phyloP scores from a whole-genome alignment of 1,139 yeast species.

The Sugiyamaella japonica region DNA sequence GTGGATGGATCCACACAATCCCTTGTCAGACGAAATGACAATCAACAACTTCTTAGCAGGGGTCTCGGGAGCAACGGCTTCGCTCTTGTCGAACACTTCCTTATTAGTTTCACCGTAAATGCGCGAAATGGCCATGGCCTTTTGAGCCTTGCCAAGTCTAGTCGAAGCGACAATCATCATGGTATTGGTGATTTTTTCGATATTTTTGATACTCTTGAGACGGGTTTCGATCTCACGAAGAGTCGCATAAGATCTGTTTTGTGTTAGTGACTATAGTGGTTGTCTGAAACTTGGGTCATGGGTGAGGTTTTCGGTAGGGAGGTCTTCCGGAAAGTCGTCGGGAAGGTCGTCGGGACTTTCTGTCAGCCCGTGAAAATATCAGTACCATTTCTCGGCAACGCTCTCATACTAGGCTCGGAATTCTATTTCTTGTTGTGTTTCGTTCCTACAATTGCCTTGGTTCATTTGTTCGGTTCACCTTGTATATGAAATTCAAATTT shows the following conservation, averaged over 20 bases:
- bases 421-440: neutral
- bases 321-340: no score
- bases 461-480: neutral
- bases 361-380: no score
- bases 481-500: neutral
- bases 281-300: neutral
- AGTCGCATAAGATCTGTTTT: constrained; percentile 86
- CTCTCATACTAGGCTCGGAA: neutral
- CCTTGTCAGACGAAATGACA: constrained; percentile 95
- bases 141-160: constrained; percentile 92
- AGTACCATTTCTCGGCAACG: no score
- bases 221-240: constrained; percentile 98
- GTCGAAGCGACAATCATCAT: constrained; percentile 99
- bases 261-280: no score
- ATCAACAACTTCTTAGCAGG: constrained; percentile 64
- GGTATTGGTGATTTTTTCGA: constrained; percentile 98
- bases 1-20: constrained; percentile 98
- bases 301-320: no score
- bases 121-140: constrained; percentile 89
- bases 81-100: constrained; percentile 79
- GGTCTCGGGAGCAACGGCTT: constrained; percentile 56
- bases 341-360: no score
- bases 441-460: neutral
- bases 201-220: constrained; percentile 96
- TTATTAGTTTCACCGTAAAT: constrained; percentile 78